A percentile compares a stretch with the other conserved stretches of the same genome.
Evolutionary conservation across 1,284 basidiomycete species (phyloP).

Genomic region (Vanrija humicola): DNA sequence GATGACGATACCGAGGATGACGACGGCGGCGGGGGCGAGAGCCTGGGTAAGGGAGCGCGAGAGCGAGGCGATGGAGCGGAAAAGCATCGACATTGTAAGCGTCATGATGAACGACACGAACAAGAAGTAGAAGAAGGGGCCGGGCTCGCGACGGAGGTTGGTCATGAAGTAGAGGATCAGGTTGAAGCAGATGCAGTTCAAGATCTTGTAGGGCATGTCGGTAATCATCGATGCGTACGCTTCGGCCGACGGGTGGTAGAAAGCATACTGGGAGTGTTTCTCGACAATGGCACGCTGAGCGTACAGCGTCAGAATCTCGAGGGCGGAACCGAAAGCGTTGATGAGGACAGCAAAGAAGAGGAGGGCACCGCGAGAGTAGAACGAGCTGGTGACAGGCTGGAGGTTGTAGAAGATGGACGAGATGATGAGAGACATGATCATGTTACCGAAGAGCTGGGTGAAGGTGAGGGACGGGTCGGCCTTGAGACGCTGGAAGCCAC

Average conservation of each 20-base stretch:
- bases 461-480: conserved; percentile 49
- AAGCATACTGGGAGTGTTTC: conserved; percentile 50
- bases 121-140: conserved; percentile 47
- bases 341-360: conserved; percentile 52
- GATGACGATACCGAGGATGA: conserved; percentile 52
- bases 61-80: conserved; percentile 52
- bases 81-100: conserved; percentile 53
- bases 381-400: conserved; percentile 30
- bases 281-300: conserved; percentile 52
- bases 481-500: conserved; percentile 48
- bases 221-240: conserved; percentile 51
- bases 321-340: conserved; percentile 37
- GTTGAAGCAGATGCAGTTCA: conserved; percentile 47
- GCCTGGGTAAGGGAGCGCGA: conserved; percentile 47
- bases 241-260: conserved; percentile 52
- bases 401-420: conserved; percentile 50
- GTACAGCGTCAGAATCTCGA: conserved; percentile 51
- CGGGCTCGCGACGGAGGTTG: conserved; percentile 48
- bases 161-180: conserved; percentile 51
- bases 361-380: conserved; percentile 43
- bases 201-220: conserved; percentile 53
- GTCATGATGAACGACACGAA: conserved; percentile 48
- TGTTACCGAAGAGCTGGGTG: conserved; percentile 49
- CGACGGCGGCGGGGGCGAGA: conserved; percentile 50
- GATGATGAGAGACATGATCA: conserved; percentile 49